phyloP scores from a whole-genome alignment of 2,329 filamentous ascomycete genomes.

The Diaporthe capsici region DNA sequence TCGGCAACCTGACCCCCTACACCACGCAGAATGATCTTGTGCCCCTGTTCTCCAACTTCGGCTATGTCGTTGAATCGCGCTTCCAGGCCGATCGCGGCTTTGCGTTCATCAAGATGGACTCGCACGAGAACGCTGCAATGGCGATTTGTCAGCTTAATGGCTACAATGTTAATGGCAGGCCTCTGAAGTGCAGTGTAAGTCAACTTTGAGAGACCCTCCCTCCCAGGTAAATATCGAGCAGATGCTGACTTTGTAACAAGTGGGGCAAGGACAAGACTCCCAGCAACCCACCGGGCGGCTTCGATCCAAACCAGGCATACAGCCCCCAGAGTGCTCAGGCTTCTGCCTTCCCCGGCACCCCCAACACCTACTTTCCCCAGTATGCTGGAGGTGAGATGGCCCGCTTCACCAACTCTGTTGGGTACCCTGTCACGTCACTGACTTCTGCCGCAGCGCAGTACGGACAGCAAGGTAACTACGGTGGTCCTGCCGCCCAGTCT shows the following conservation, averaged over 20 bases:
- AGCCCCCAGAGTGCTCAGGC: constrained; percentile 82
- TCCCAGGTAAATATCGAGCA: constrained; percentile 47
- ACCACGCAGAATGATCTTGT: constrained; percentile 96
- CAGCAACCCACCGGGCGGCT: constrained; percentile 72
- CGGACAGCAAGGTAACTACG: constrained; percentile 78
- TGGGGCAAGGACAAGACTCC: constrained; percentile 99
- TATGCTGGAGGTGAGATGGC: constrained; percentile 78
- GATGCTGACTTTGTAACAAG: constrained; percentile 61
- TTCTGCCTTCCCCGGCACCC: constrained; percentile 82
- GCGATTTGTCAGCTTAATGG: constrained; percentile 98
- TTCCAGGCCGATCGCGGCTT: constrained; percentile 99
- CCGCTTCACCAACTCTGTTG: constrained; percentile 8
- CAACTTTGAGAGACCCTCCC: constrained; percentile 7
- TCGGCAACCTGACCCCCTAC: constrained; percentile 97
- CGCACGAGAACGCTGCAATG: constrained; percentile 97
- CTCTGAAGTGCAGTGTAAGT: constrained; percentile 98
- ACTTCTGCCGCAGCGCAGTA: constrained; percentile 69
- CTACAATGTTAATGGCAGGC: constrained; percentile 97
- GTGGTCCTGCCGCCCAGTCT: constrained; percentile 69
- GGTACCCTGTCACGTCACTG: constrained; percentile 61
- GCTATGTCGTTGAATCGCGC: constrained; percentile 95
- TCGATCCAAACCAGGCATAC: constrained; percentile 83
- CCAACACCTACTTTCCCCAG: constrained; percentile 90
- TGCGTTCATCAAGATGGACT: constrained; percentile 99
- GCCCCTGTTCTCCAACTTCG: constrained; percentile 99